A percentile compares a stretch with the other conserved stretches of the same genome.
Evolutionary conservation across 106 monocot species (phyloP).

Genomic region (Posidonia australis): DNA sequence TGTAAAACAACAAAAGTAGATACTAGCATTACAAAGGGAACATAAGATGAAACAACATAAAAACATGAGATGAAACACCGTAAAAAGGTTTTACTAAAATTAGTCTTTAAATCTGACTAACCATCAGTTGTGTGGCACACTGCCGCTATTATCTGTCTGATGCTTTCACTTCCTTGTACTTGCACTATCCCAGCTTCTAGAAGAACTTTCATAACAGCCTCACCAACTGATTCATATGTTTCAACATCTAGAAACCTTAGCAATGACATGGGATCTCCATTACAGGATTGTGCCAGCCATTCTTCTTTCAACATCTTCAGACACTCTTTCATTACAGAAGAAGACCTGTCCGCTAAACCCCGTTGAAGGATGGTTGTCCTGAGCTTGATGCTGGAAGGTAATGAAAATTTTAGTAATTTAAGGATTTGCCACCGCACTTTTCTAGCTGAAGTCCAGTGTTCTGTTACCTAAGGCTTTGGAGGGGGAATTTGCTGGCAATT

Average conservation of each 20-base stretch:
- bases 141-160: slow-evolving; percentile 43
- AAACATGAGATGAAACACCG: no score
- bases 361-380: slow-evolving; percentile 78
- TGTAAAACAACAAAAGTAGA: neutral
- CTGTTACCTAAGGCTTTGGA: slow-evolving; percentile 86
- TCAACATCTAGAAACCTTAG: slow-evolving; percentile 85
- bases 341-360: slow-evolving; percentile 72
- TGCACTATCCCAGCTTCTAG: slow-evolving; percentile 46
- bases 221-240: slow-evolving; percentile 89
- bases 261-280: slow-evolving; percentile 52
- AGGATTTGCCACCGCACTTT: neutral
- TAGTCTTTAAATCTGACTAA: slow-evolving; percentile 6
- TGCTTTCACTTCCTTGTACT: slow-evolving; percentile 40
- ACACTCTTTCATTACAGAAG: slow-evolving; percentile 59
- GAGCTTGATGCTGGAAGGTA: slow-evolving; percentile 62
- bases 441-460: neutral
- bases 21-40: no score
- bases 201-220: slow-evolving; percentile 61
- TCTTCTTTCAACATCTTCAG: slow-evolving; percentile 85
- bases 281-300: slow-evolving; percentile 71
- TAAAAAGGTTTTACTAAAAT: no score
- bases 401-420: neutral
- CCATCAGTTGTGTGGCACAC: slow-evolving; percentile 30
- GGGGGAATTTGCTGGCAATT: slow-evolving; percentile 74
- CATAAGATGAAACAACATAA: no score